Evolutionary conservation across 371 early-diverging fungal genomes (phyloP).

Genomic region (Mortierella sp.): DNA sequence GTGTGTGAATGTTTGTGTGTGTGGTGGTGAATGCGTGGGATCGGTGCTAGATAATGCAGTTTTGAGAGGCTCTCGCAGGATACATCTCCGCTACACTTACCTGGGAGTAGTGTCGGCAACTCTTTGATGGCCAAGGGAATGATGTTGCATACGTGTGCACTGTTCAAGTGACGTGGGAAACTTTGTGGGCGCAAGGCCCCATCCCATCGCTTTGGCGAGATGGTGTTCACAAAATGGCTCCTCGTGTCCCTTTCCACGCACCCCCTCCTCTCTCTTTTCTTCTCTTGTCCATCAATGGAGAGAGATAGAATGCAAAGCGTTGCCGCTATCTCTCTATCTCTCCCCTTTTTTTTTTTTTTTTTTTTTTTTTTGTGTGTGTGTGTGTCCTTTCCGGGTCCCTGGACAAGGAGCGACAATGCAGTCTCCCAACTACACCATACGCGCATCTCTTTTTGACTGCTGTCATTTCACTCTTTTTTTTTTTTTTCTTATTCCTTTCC

Average conservation of each 20-base stretch:
- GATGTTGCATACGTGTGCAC: too few species aligned
- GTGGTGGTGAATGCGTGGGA: slow-evolving; percentile 12
- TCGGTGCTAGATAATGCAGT: neutral
- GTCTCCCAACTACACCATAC: too few species aligned
- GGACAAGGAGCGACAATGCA: too few species aligned
- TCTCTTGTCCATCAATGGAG: neutral
- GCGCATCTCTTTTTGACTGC: neutral
- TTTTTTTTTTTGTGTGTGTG: neutral
- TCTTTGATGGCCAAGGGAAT: too few species aligned
- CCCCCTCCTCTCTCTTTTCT: neutral
- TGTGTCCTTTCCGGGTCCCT: neutral
- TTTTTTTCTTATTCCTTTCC: neutral
- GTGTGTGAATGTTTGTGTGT: neutral
- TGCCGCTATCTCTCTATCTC: neutral
- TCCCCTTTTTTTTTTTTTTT: slow-evolving; percentile 2
- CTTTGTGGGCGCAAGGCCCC: neutral
- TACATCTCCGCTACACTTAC: too few species aligned
- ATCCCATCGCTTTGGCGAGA: slow-evolving; percentile 1
- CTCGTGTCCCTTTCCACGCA: neutral
- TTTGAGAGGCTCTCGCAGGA: neutral
- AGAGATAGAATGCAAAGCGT: neutral
- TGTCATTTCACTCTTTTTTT: neutral
- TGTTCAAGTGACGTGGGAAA: too few species aligned
- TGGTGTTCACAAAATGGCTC: neutral
- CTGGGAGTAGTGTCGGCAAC: too few species aligned